Base-by-base conservation (phyloP, 2,329 filamentous ascomycete genomes). In the Penicillium griseofulvum region DNA sequence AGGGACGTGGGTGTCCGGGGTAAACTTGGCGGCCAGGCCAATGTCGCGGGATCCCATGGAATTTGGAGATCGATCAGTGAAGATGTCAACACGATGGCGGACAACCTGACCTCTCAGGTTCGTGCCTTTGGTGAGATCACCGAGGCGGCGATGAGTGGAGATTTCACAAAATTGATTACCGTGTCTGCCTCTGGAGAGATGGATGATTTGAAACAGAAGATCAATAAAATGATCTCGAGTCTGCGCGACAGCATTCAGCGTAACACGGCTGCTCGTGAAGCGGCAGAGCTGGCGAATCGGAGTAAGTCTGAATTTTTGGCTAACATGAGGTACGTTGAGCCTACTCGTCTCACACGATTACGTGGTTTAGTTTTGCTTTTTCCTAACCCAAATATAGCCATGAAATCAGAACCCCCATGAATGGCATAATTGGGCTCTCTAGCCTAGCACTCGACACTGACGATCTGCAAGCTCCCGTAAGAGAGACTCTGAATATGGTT, bases 191-290 rank as follows among this genome's bases (percentile, higher is more conserved):
- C 91, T 5, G 92, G 92, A 60, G 92, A 97, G 74, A 97, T 97
- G 92, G 93, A 96, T 74, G 92, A 96, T 73, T 81, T 97, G 65
- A 97, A 97, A 76, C 87, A 91, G 68, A 97, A 96, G 80, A 97
- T 97, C 82, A 97, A 97, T 71, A 89, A 94, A 78, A 97, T 97
- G 92, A 91, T 97, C 39, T 92, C 89, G 71, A 96, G 94, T 71
- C 77, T 97, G 61, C 82, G 92, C 62, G 92, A 97, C 75, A 93
- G 89, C 78, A 96, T 97, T 61, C 91, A 97, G 72, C 86, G 91
- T 68, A 97, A 97, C 71, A 96, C 91, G 1, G 89, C 91, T 62
- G 92, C 92, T 49, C 88, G 92, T 72, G 91, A 97, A 74, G 91
- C 92, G 46, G 92, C 92, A 65, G 92, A 97, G 71, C 78, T 96